Percentiles rank a stretch among this genome's conserved stretches.
Conservation (phyloP, 768 basidiomycete genomes). For the Pholiota microspora region DNA sequence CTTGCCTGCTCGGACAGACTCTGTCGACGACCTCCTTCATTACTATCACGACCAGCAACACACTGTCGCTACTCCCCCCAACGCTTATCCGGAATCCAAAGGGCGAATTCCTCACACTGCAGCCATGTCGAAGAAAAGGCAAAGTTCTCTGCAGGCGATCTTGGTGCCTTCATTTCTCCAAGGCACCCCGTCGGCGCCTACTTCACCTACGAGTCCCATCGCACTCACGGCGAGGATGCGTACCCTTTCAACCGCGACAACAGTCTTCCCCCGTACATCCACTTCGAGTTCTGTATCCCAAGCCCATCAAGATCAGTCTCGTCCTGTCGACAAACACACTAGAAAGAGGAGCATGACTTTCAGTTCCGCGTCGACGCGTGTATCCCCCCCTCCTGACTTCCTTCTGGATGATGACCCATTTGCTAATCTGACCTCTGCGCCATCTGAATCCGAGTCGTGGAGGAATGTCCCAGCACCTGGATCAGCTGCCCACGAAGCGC, state of each 20-base stretch:
- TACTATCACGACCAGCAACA: slow-evolving; percentile 11
- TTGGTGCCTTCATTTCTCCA: slow-evolving; percentile 47
- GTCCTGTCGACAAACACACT: not conserved
- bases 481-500: slow-evolving; percentile 6
- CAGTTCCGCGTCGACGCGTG: slow-evolving; percentile 18
- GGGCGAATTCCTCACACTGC: too few species aligned
- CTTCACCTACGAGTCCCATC: slow-evolving; percentile 21
- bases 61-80: not conserved
- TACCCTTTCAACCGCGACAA: slow-evolving; percentile 22
- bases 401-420: slow-evolving; percentile 76
- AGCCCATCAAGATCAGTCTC: not conserved
- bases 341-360: slow-evolving; percentile 17
- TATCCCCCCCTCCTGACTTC: slow-evolving; percentile 39
- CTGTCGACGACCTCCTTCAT: slow-evolving; percentile 15
- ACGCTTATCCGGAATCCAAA: not conserved
- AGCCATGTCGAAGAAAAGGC: slow-evolving; percentile 42
- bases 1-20: not conserved
- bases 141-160: slow-evolving; percentile 52
- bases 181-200: slow-evolving; percentile 22
- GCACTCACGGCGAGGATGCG: slow-evolving; percentile 21
- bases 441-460: slow-evolving; percentile 14
- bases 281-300: not conserved
- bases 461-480: not conserved
- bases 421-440: slow-evolving; percentile 47
- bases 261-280: slow-evolving; percentile 8